Evolutionary conservation across 2,329 filamentous ascomycete genomes (phyloP).

Genomic region (Aspergillus niger): DNA sequence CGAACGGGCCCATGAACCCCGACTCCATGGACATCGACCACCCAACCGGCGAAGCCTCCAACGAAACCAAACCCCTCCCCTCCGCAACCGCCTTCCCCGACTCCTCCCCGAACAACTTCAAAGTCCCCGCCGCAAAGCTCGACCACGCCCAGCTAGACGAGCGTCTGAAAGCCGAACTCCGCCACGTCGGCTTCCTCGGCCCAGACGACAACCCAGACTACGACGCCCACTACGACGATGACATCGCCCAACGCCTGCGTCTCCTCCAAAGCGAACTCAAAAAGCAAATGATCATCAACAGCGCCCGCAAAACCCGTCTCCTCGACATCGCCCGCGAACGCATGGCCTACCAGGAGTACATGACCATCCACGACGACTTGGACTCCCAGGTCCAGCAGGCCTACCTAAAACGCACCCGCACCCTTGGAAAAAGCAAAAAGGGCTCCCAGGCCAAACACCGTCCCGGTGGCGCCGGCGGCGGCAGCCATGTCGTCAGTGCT

Average conservation of each 20-base stretch:
- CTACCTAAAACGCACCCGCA: slow-evolving; percentile 92
- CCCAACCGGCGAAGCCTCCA: slow-evolving; percentile 40
- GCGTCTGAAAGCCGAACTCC: slow-evolving; percentile 85
- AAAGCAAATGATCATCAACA: slow-evolving; percentile 82
- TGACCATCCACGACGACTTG: slow-evolving; percentile 93
- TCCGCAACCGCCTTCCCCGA: slow-evolving; percentile 81
- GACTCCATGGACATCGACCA: slow-evolving; percentile 54
- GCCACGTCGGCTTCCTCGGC: slow-evolving; percentile 84
- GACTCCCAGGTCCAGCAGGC: slow-evolving; percentile 93
- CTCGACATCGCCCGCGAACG: slow-evolving; percentile 86
- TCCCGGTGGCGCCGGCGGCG: slow-evolving; percentile 70
- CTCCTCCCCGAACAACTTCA: slow-evolving; percentile 73
- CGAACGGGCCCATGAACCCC: slow-evolving; percentile 51
- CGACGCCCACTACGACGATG: slow-evolving; percentile 88
- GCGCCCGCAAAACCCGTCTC: slow-evolving; percentile 82
- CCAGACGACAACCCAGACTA: slow-evolving; percentile 73
- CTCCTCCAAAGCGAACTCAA: slow-evolving; percentile 80
- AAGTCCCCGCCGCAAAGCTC: slow-evolving; percentile 74
- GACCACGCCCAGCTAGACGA: slow-evolving; percentile 88
- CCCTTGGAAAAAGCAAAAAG: slow-evolving; percentile 91
- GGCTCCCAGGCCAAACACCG: slow-evolving; percentile 64
- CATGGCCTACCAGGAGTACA: slow-evolving; percentile 96
- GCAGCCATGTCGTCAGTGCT: slow-evolving; percentile 56
- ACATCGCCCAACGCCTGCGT: slow-evolving; percentile 85
- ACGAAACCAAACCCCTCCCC: slow-evolving; percentile 51